Evolutionary conservation across 331 rosid genomes (phyloP).

Genomic region (Quercus lobata): DNA sequence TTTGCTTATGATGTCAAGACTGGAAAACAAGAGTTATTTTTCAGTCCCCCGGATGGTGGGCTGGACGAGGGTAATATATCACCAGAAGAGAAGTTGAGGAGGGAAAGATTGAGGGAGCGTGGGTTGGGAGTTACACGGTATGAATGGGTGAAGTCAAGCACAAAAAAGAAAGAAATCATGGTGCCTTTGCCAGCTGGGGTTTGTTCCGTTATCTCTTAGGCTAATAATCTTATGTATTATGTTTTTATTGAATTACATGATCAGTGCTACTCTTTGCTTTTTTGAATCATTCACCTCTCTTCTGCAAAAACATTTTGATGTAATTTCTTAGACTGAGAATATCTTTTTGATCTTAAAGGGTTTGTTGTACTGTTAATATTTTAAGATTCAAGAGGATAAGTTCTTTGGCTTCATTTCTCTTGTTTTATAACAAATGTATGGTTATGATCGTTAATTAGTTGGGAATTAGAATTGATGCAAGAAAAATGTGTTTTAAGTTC

Average conservation of each 20-base stretch:
- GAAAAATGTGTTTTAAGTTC: not conserved
- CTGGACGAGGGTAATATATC: conserved; percentile 84
- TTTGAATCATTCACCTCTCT: not conserved
- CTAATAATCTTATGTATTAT: not conserved
- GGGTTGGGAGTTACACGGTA: conserved; percentile 94
- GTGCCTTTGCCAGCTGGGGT: conserved; percentile 99
- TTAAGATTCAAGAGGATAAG: not conserved
- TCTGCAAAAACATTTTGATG: not conserved
- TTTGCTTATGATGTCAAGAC: conserved; percentile 61
- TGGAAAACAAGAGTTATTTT: conserved; percentile 54
- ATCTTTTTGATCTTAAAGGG: not conserved
- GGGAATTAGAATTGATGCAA: too few species aligned
- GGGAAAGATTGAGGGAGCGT: conserved; percentile 95
- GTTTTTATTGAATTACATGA: not conserved
- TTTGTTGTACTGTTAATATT: not conserved
- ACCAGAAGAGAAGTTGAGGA: conserved; percentile 86
- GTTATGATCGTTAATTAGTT: too few species aligned
- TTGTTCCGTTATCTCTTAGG: conserved; percentile 30
- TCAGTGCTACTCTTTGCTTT: not conserved
- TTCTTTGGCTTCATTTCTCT: not conserved
- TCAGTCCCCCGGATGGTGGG: conserved; percentile 91
- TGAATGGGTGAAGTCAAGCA: conserved; percentile 88
- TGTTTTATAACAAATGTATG: not conserved
- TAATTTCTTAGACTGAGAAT: not conserved
- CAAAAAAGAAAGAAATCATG: conserved; percentile 60